Conservation (phyloP, 2,329 filamentous ascomycete genomes). For the Aspergillus chevalieri region DNA sequence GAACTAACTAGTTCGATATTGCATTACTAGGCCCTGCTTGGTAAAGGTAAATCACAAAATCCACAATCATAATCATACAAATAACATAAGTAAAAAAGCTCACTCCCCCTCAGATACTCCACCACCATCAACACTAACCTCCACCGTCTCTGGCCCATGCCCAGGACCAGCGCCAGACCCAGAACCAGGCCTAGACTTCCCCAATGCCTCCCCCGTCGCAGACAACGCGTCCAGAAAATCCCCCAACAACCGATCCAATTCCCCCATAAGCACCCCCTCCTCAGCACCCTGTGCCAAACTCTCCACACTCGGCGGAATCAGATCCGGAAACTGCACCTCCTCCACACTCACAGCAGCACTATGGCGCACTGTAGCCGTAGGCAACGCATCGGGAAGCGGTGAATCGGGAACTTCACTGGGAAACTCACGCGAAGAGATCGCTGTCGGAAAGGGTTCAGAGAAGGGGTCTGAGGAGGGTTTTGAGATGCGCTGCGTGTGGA, state of each 20-base stretch:
- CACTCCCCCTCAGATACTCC: not conserved
- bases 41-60: too few relatives aligned
- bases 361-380: slow-evolving; percentile 14
- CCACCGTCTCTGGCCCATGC: not conserved
- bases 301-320: slow-evolving; percentile 33
- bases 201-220: slow-evolving; percentile 30
- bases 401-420: not conserved
- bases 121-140: not conserved
- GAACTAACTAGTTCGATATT: too few relatives aligned
- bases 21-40: too few relatives aligned
- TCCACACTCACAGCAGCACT: slow-evolving; percentile 5
- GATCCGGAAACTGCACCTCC: slow-evolving; percentile 31
- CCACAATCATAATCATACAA: too few relatives aligned
- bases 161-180: not conserved
- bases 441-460: slow-evolving; percentile 19
- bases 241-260: slow-evolving; percentile 37
- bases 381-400: slow-evolving; percentile 16
- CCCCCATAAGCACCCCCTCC: slow-evolving; percentile 30
- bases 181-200: slow-evolving; percentile 1
- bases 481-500: slow-evolving; percentile 13
- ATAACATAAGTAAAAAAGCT: too few relatives aligned
- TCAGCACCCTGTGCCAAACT: slow-evolving; percentile 34
- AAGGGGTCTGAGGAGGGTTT: slow-evolving; percentile 21
- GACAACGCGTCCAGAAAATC: slow-evolving; percentile 35
- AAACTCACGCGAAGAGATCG: slow-evolving; percentile 16